Conservation (phyloP, 2,329 filamentous ascomycete genomes). For the Ophiostoma fasciatum region DNA sequence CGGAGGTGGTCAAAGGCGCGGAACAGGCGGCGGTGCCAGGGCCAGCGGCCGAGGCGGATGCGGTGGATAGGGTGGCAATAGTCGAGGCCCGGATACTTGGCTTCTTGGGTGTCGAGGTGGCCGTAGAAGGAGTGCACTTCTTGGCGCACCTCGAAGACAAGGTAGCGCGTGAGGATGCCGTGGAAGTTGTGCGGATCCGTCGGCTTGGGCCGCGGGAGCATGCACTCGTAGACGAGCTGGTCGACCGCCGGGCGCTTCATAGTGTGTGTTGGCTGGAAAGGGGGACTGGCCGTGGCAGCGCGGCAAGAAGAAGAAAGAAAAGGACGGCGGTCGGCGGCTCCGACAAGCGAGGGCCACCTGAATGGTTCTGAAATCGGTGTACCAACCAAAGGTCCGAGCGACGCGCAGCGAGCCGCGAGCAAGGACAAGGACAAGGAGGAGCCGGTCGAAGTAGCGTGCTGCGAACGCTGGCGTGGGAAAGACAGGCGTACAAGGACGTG, state of each 20-base stretch:
- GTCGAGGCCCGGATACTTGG: conserved; percentile 69
- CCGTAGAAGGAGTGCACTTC: conserved; percentile 69
- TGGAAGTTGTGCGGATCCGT: conserved; percentile 59
- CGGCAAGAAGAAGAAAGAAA: not conserved
- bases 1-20: conserved; percentile 56
- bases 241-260: conserved; percentile 64
- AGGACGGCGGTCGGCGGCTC: too few relatives aligned
- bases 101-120: conserved; percentile 63
- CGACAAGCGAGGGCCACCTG: too few relatives aligned
- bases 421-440: too few relatives aligned
- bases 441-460: too few relatives aligned
- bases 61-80: conserved; percentile 61
- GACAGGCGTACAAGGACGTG: too few relatives aligned
- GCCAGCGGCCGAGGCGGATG: conserved; percentile 62
- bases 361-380: too few relatives aligned
- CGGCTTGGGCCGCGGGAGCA: conserved; percentile 54
- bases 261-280: conserved; percentile 14
- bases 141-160: conserved; percentile 64
- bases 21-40: conserved; percentile 63
- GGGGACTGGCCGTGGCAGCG: not conserved
- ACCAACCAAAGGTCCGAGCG: too few relatives aligned
- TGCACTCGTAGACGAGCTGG: conserved; percentile 57
- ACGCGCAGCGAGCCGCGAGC: too few relatives aligned
- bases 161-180: conserved; percentile 51
- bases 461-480: too few relatives aligned